Evolutionary conservation across 768 basidiomycete species (phyloP), one percentile per base, ranked within the genome.

Genomic region (Russula lepida): DNA sequence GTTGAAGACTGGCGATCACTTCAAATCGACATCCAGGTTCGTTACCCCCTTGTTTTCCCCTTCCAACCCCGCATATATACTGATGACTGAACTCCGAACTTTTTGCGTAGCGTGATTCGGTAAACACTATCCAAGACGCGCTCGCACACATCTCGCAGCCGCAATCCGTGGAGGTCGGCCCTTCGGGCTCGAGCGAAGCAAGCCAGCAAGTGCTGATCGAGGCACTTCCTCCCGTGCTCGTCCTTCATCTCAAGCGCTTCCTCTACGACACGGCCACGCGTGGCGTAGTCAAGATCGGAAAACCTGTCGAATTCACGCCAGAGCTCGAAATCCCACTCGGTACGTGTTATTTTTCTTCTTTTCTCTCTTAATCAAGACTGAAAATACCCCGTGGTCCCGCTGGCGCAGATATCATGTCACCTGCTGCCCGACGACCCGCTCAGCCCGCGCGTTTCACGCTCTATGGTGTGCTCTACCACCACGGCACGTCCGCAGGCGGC

Each of bases 1-100:
- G 80, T 95, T 17, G 95, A 98, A 72, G 94, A 94, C 56, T 98
- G 94, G 86, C 82, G 92, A 62, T 85, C 89, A 7, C 72, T 99
- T 19, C 80, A 89, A 62, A 76, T 99, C 6, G 95, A 98, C 71
- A 95, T 98, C 41, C 88, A 92, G 78, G 89, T 88, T 50, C 46
- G 70, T 59, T 30, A 6, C 9, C 19, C 25, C 30, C 19, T 28
- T 30, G 3, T 46, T 62, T 17, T 13, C 3, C 32, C 21, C 28
- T 23, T 21, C 15, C 11, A 19, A 11, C 4, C 27, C 3, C 15
- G 1, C 2, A 13, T 47, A 47, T 47, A 23, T 25, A 23, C 13
- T 25, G 46, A 56, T 21, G 17, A 19, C 39, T 49, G 4, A 56
- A 53, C 15, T 51, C 33, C 30, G 4, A 56, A 21, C 19, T 9